A percentile compares a stretch with the other conserved stretches of the same genome.
These are phyloP conservation scores for Arthrobotrys iridis DNA, from an alignment of 2,329 filamentous ascomycete species.

Conservation along the genomic window DNA sequence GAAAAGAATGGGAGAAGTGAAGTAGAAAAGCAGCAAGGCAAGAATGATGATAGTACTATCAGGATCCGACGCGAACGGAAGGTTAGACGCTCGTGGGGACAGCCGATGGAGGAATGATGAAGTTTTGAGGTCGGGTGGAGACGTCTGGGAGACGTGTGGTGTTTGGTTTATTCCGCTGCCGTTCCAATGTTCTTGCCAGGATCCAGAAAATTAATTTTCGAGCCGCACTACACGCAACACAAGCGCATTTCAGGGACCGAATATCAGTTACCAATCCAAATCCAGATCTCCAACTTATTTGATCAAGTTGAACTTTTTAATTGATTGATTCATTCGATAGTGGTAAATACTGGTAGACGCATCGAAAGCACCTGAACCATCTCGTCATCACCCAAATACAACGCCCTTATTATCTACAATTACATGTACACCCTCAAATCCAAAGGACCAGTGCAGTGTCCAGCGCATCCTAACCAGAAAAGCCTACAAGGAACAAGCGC, in stretches of 20 bases:
- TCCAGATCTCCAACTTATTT: no score
- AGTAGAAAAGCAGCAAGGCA: background rate
- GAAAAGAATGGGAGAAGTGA: slow-evolving; percentile 35
- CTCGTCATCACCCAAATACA: background rate
- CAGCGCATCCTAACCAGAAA: background rate
- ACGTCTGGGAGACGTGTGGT: slow-evolving; percentile 32
- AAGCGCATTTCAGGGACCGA: no score
- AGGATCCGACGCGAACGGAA: slow-evolving; percentile 39
- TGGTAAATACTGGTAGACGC: background rate
- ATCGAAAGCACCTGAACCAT: background rate
- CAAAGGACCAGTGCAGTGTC: background rate
- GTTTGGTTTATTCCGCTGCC: slow-evolving; percentile 34
- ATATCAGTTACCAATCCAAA: no score
- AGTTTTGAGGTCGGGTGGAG: slow-evolving; percentile 6
- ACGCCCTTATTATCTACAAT: slow-evolving; percentile 11
- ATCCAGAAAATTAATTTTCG: slow-evolving; percentile 37
- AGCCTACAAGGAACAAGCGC: background rate
- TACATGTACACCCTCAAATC: background rate
- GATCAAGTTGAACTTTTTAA: background rate
- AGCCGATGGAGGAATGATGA: slow-evolving; percentile 33
- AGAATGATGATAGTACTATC: background rate
- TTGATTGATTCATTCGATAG: background rate
- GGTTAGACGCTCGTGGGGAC: slow-evolving; percentile 20
- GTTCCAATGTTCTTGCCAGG: slow-evolving; percentile 30
- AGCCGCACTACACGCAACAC: background rate